Percentiles rank a stretch among this genome's conserved stretches.
Conservation (phyloP, 164 flowering plant genomes). For the Vitis rupestris region DNA sequence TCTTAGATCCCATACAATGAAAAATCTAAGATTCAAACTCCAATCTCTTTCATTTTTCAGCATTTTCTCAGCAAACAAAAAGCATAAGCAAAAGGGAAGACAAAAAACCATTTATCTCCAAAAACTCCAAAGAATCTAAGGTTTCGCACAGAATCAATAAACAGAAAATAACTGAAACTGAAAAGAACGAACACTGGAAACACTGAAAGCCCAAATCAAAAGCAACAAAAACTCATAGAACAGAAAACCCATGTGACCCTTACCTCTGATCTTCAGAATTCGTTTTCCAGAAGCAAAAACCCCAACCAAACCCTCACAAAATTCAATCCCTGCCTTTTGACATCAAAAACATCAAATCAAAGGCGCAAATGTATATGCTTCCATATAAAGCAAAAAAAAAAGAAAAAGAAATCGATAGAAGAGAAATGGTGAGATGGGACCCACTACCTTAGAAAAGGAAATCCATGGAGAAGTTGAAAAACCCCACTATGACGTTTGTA, state of each 20-base stretch:
- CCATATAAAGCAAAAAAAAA: neutral
- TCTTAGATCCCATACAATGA: too few relatives aligned
- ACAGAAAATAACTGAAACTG: neutral
- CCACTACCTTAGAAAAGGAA: neutral
- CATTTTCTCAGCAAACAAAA: too few relatives aligned
- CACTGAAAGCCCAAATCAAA: neutral
- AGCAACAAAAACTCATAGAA: neutral
- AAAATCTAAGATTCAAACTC: too few relatives aligned
- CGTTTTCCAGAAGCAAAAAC: constrained; percentile 6
- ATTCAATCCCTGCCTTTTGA: neutral
- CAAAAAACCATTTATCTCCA: neutral
- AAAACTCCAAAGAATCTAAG: neutral
- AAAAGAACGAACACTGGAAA: neutral
- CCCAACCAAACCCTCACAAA: constrained; percentile 1
- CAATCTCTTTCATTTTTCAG: too few relatives aligned
- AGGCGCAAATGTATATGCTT: neutral
- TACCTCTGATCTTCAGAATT: constrained; percentile 32
- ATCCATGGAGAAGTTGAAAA: neutral
- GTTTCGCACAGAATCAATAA: neutral
- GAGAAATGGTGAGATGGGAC: neutral
- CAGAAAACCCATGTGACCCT: constrained; percentile 7
- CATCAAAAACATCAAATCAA: neutral
- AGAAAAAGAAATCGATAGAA: too few relatives aligned
- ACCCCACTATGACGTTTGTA: neutral
- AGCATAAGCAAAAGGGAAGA: too few relatives aligned